A percentile compares a stretch with the other conserved stretches of the same genome.
phyloP scores from a whole-genome alignment of 176 grass and related monocot genomes.

The Oropetium thomaeum region DNA sequence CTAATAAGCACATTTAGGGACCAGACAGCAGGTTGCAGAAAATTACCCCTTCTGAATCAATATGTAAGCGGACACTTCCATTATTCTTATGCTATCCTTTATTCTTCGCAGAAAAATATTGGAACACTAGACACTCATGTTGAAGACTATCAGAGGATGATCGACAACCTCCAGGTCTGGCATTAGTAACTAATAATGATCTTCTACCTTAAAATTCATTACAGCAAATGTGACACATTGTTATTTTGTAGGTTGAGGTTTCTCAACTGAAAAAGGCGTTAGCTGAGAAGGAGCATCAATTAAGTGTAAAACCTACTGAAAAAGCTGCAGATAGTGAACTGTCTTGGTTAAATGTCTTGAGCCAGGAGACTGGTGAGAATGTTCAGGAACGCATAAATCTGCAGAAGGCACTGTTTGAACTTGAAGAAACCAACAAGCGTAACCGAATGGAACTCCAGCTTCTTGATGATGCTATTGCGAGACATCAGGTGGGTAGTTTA shows the following conservation, averaged over 20 bases:
- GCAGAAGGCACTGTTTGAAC: slow-evolving; percentile 96
- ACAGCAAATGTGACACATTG: slow-evolving; percentile 15
- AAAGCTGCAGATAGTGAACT: slow-evolving; percentile 77
- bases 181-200: background rate
- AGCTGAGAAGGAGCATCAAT: slow-evolving; percentile 88
- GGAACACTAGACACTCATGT: slow-evolving; percentile 90
- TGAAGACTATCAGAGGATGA: slow-evolving; percentile 92
- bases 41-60: slow-evolving; percentile 3
- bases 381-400: slow-evolving; percentile 99
- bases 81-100: slow-evolving; percentile 21
- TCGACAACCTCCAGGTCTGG: slow-evolving; percentile 87
- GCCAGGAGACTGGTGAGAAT: slow-evolving; percentile 89
- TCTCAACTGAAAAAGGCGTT: slow-evolving; percentile 78
- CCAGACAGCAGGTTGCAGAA: background rate
- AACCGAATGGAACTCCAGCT: slow-evolving; percentile 87
- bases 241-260: slow-evolving; percentile 77
- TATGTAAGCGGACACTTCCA: background rate
- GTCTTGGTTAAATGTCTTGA: slow-evolving; percentile 94
- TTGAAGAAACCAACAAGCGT: slow-evolving; percentile 92
- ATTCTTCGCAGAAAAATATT: slow-evolving; percentile 83
- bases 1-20: background rate
- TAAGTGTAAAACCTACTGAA: slow-evolving; percentile 80
- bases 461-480: slow-evolving; percentile 88
- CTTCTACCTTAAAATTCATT: background rate
- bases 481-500: slow-evolving; percentile 62